Base-by-base conservation (phyloP, 2,329 filamentous ascomycete genomes). In the Fusarium austroafricanum region DNA sequence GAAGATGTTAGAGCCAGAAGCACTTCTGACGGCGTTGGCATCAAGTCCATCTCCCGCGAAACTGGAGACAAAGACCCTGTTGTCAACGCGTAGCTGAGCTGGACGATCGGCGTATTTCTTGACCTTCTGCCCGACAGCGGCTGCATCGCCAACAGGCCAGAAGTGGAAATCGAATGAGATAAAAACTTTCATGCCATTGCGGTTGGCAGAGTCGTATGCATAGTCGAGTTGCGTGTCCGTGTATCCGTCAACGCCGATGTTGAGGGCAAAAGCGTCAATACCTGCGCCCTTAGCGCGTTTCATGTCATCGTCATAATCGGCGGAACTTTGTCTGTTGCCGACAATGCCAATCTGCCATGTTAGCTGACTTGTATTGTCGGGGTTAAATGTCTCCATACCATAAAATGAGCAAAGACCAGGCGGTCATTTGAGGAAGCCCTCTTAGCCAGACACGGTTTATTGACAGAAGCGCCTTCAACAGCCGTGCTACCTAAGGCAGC, bases 151-250 rank as follows among this genome's bases (percentile, higher is more conserved):
- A 9, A 58, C 52, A 11, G 71, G 70, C 75, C 79, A 84, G 80
- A 82, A 82, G 76, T 85, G 84, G 72, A 85, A 86, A 75, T 87
- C 85, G 63, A 87, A 87, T 2, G 84, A 87, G 64, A 87, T 81
- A 55, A 87, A 86, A 15, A 86, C 83, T 55, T 85, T 84, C 79
- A 87, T 84, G 45, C 76, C 78, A 28, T 80, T 79, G 10, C 76
- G 76, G 11, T 79, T 78, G 5, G 84, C 83, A 1, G 83, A 83
- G n/a, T 81, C 75, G 61, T 85, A 86, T 1, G 84, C 84, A 31
- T 78, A 80, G 2, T 69, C 75, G 5, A 86, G 80, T 71, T 86
- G 83, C n/a, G 77, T 68, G 50, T 84, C 81, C 2, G 78, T 82
- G 55, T 78, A 81, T 9, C 63, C 56, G 55, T 86, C 83, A 9